Base-by-base conservation (phyloP, 371 early-diverging fungal species). In the Mucor piriformis region DNA sequence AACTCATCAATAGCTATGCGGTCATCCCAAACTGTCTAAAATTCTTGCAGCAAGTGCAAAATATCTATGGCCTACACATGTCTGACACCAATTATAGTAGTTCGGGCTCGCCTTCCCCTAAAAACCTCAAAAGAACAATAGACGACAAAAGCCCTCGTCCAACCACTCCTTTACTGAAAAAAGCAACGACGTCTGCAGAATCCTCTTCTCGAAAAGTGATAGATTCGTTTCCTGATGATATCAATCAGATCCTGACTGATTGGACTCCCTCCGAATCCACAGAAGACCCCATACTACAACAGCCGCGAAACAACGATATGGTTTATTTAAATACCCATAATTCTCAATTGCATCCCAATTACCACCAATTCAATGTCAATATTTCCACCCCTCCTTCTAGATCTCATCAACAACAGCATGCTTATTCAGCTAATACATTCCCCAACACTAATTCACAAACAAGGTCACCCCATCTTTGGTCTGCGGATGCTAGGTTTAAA, bases 11-110 rank as follows among this genome's bases (percentile, higher is more conserved):
- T 16, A 50, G 54, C 6, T 67, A 69, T 42, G 73, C 70, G 0
- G 54, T 60, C 24, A 75, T 75, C 27, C 76, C 76, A 7, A 75
- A 75, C 34, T 65, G 70, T 11, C 53, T 57, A 16, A 75, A 72
- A 27, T 75, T 75, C 38, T 52, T 75, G 25, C 76, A 75, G 33
- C 72, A 75, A 40, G 62, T 74, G 8, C 64, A 64, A 50, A 48
- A 42, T 11, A 44, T 69, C 0, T 64, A 69, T 20, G 69, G 69
- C 0, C 12, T 53, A 29, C 48, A 66, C 6, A 18, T 63, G 11
- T 42, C 42, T 18, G 42, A 42, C 10, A 16, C 50, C 27, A 23
- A 44, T 16, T 33, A 34, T 13, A 57, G 34, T 27, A 20, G 4
- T 13, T 18, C 42, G 3, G 16, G 18, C 8, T 42, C 42, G 3